Evolutionary conservation across 805 yeast species (phyloP).

Genomic region (Wickerhamomyces chambardii): DNA sequence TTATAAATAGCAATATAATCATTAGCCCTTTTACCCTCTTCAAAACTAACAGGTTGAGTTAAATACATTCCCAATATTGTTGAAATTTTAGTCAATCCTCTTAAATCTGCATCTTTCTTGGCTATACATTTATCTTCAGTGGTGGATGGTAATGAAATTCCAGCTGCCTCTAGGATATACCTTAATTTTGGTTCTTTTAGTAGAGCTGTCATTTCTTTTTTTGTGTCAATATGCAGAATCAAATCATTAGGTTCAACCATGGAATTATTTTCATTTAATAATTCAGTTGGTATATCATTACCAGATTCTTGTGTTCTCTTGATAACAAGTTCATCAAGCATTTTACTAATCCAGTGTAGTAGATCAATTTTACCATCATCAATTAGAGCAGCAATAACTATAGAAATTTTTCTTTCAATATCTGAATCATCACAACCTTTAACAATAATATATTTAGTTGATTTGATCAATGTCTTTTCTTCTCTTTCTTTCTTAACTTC

Average conservation of each 20-base stretch:
- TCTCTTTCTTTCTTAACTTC: constrained; percentile 18
- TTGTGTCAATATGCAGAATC: constrained; percentile 12
- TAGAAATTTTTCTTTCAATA: constrained; percentile 38
- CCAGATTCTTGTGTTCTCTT: constrained; percentile 13
- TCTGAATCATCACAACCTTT: constrained; percentile 19
- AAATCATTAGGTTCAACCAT: constrained; percentile 5
- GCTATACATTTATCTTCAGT: constrained; percentile 31
- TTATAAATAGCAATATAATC: constrained; percentile 18
- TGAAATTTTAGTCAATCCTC: constrained; percentile 23
- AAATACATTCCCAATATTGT: constrained; percentile 34
- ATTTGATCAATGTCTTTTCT: constrained; percentile 6
- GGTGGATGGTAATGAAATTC: constrained; percentile 33
- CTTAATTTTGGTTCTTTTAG: constrained; percentile 41
- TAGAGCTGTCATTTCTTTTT: constrained; percentile 16
- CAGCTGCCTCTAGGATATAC: constrained; percentile 34
- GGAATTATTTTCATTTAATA: constrained; percentile 1
- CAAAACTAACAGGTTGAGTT: constrained; percentile 24
- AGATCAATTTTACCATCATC: constrained; percentile 32
- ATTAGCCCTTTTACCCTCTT: constrained; percentile 22
- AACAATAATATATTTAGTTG: constrained; percentile 13
- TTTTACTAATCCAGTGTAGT: constrained; percentile 34
- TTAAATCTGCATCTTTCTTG: constrained; percentile 21
- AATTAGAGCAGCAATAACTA: constrained; percentile 39
- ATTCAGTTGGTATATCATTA: constrained; percentile 4
- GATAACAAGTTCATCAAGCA: constrained; percentile 23